Percentiles rank a stretch among this genome's conserved stretches.
phyloP scores from a whole-genome alignment of 192 early-diverging fungal genomes.

The Haplosporangium gracile region DNA sequence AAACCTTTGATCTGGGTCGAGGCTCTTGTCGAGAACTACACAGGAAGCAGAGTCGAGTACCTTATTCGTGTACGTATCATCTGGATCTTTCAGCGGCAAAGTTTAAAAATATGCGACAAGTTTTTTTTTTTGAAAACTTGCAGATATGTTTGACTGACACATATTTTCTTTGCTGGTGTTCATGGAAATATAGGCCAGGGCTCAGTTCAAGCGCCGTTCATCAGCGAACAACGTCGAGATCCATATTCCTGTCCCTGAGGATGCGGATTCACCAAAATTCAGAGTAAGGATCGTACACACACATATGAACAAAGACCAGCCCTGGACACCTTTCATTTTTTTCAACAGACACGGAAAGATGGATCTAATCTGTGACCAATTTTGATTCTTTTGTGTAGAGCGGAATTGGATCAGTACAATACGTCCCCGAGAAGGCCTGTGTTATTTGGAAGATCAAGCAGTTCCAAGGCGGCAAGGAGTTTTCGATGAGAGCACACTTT shows the following conservation, averaged over 20 bases:
- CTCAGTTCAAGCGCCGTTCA: constrained; percentile 97
- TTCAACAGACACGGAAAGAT: neutral
- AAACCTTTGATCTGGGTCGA: constrained; percentile 92
- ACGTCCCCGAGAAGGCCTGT: constrained; percentile 94
- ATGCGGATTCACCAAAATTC: constrained; percentile 97
- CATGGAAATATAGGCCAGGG: constrained; percentile 77
- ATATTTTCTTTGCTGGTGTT: neutral
- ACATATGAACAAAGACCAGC: neutral
- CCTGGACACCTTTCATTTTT: neutral
- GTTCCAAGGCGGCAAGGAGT: constrained; percentile 98
- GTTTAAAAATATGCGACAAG: too few relatives aligned
- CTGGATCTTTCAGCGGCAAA: neutral
- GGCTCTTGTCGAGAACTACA: constrained; percentile 86
- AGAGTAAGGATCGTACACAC: constrained; percentile 67
- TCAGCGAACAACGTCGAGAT: constrained; percentile 99
- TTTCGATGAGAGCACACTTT: constrained; percentile 90
- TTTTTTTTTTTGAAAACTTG: neutral
- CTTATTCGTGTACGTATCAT: constrained; percentile 75
- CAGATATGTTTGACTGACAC: neutral
- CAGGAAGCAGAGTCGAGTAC: constrained; percentile 94
- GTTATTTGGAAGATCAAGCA: constrained; percentile 99
- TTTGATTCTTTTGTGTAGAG: constrained; percentile 52
- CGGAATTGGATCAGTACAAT: constrained; percentile 89
- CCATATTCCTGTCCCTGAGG: constrained; percentile 96
- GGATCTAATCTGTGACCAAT: neutral